Percentiles rank a stretch among this genome's conserved stretches.
phyloP scores from a whole-genome alignment of 2,329 filamentous ascomycete species.

The Aspergillus unguis region DNA sequence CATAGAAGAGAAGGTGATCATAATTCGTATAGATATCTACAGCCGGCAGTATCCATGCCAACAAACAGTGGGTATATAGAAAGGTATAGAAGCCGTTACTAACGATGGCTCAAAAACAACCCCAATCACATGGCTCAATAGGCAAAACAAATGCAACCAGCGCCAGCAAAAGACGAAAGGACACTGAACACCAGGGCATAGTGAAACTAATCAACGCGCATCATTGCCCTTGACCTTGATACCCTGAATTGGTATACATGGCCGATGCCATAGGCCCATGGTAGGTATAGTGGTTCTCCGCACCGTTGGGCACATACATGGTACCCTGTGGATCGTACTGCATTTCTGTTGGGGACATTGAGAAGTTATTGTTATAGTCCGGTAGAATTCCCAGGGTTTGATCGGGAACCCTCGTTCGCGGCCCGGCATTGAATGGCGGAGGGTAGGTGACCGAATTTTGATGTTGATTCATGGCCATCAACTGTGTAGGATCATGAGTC shows the following conservation, averaged over 20 bases:
- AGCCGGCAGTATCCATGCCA: too few relatives aligned
- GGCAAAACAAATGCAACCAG: too few relatives aligned
- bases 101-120: too few relatives aligned
- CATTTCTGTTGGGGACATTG: constrained; percentile 25
- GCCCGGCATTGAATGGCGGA: constrained; percentile 30
- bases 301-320: constrained; percentile 26
- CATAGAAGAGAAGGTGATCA: too few relatives aligned
- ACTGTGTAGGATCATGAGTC: constrained; percentile 16
- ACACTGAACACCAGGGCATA: too few relatives aligned
- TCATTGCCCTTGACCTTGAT: constrained; percentile 14
- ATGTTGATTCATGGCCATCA: constrained; percentile 22
- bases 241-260: constrained; percentile 15
- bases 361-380: constrained; percentile 21
- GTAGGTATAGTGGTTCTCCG: constrained; percentile 19
- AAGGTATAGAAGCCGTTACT: too few relatives aligned
- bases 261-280: constrained; percentile 15
- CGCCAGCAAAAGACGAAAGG: too few relatives aligned
- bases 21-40: too few relatives aligned
- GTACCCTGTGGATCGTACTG: constrained; percentile 22
- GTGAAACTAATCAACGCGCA: too few relatives aligned
- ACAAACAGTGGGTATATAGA: too few relatives aligned
- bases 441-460: constrained; percentile 34
- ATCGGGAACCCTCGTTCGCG: constrained; percentile 21
- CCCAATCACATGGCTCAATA: too few relatives aligned
- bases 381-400: constrained; percentile 19